Percentiles rank a stretch among this genome's conserved stretches.
Evolutionary conservation across 805 yeast genomes (phyloP).

Genomic region (Metschnikowia anglica): DNA sequence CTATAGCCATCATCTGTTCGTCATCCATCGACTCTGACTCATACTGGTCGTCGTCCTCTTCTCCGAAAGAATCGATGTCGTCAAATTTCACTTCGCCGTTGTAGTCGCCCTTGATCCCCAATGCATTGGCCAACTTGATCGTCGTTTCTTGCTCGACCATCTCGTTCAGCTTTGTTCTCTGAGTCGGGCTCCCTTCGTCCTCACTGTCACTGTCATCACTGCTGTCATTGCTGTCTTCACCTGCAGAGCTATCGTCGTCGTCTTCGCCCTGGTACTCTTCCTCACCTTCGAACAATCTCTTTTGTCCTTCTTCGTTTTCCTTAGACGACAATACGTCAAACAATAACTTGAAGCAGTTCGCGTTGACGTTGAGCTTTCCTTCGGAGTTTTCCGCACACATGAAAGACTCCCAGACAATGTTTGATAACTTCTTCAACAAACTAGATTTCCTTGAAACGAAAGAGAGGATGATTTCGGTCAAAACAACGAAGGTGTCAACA

Average conservation of each 20-base stretch:
- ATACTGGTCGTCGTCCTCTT: constrained; percentile 53
- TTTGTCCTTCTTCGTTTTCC: constrained; percentile 82
- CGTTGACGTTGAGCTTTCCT: constrained; percentile 29
- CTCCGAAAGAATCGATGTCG: constrained; percentile 30
- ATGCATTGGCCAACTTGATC: constrained; percentile 64
- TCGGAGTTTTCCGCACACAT: constrained; percentile 32
- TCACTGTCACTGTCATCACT: constrained; percentile 10
- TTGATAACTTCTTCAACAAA: constrained; percentile 37
- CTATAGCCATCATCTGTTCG: constrained; percentile 94
- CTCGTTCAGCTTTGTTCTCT: constrained; percentile 10
- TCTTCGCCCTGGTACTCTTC: constrained; percentile 31
- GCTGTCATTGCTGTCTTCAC: constrained; percentile 13
- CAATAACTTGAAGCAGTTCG: constrained; percentile 36
- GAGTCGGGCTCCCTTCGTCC: constrained; percentile 17
- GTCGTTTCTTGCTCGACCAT: constrained; percentile 48
- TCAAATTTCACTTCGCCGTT: constrained; percentile 47
- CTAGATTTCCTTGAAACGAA: constrained; percentile 43
- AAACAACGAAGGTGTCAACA: constrained; percentile 30
- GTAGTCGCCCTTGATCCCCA: constrained; percentile 55
- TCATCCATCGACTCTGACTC: constrained; percentile 83
- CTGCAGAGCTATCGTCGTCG: constrained; percentile 14
- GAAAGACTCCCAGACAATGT: constrained; percentile 42
- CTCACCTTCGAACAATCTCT: constrained; percentile 66
- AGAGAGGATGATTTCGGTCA: constrained; percentile 45
- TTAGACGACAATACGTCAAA: constrained; percentile 46